Evolutionary conservation across 352 stramenopile species (phyloP), one percentile per base, ranked within the genome.

Genomic region (Globisporangium paroecandrum): DNA sequence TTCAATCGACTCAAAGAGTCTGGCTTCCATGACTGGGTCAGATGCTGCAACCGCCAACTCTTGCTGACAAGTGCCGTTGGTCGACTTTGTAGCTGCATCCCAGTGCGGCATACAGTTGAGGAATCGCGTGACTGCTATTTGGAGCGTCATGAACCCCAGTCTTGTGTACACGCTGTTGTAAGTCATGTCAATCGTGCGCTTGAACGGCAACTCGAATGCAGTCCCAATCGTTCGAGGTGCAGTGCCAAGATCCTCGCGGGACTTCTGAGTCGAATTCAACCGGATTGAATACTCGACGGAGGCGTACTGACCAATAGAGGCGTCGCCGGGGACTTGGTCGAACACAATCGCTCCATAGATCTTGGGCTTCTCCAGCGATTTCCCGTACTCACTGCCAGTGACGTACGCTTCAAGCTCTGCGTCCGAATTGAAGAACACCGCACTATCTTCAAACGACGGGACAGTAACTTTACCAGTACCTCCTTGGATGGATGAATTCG

Each of bases 341-440:
- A 91, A 93, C 22, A 90, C 78, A 15, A 93, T 51, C 13, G 85
- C 85, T 6, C 65, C 80, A 41, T 89, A 87, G 36, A 93, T 75
- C 53, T 83, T 79, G 2, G 83, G 77, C 1, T 72, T 68, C 4
- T 71, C 64, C 32, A 78, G 67, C 20, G 55, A 67, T n/a, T 78
- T 83, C 9, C 85, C 85, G 32, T 93, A 93, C 8, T 70, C 53
- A 0, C 66, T 51, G 24, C 54, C 53, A 13, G 64, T 75, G 34
- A 91, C 73, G 64, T 90, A 81, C 36, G 51, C 55, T 32, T 89
- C 77, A 20, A 93, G 51, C n/a, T 54, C 72, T 0, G 59, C 51
- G 25, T 89, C 74, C 0, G 73, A 70, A 4, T 79, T 60, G 61
- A 89, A 93, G 63, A 93, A 93, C 12, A 83, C 53, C 0, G 89